Conservation (phyloP, 805 yeast species). For the Candida pseudoglaebosa region DNA sequence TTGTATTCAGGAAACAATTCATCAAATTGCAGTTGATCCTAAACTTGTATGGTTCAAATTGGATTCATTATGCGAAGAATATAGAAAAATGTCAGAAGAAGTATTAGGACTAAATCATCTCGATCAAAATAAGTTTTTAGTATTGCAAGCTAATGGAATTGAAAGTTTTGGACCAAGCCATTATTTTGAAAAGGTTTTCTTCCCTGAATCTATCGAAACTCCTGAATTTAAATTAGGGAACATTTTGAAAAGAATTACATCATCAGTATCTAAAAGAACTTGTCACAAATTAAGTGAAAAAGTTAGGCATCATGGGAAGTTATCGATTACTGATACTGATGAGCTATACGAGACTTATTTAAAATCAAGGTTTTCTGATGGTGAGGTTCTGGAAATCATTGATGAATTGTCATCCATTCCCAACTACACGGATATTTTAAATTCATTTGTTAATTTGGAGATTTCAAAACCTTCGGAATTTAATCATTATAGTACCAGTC, state of each 20-base stretch:
- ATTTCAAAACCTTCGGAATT: constrained; percentile 6
- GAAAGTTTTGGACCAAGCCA: constrained; percentile 31
- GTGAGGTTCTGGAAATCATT: constrained; percentile 18
- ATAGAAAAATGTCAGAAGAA: constrained; percentile 57
- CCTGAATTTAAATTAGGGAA: constrained; percentile 15
- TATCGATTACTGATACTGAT: constrained; percentile 16
- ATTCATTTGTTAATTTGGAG: constrained; percentile 16
- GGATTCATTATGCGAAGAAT: constrained; percentile 68
- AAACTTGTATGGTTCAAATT: constrained; percentile 64
- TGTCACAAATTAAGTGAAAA: constrained; percentile 19
- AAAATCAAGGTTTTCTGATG: constrained; percentile 21
- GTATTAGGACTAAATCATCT: constrained; percentile 45
- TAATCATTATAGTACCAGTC: background rate
- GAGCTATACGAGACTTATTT: constrained; percentile 22
- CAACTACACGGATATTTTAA: constrained; percentile 20
- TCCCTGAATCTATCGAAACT: constrained; percentile 4
- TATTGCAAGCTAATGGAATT: constrained; percentile 31
- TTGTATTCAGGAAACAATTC: constrained; percentile 23
- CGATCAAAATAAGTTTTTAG: constrained; percentile 10
- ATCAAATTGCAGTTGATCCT: constrained; percentile 22
- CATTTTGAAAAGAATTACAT: constrained; percentile 19
- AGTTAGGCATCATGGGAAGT: constrained; percentile 10
- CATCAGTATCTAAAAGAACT: constrained; percentile 27
- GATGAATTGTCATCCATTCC: constrained; percentile 23
- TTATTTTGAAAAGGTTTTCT: constrained; percentile 23